Conservation (phyloP, 108 stramenopile genomes). For the Cyclostephanos tholiformis region DNA sequence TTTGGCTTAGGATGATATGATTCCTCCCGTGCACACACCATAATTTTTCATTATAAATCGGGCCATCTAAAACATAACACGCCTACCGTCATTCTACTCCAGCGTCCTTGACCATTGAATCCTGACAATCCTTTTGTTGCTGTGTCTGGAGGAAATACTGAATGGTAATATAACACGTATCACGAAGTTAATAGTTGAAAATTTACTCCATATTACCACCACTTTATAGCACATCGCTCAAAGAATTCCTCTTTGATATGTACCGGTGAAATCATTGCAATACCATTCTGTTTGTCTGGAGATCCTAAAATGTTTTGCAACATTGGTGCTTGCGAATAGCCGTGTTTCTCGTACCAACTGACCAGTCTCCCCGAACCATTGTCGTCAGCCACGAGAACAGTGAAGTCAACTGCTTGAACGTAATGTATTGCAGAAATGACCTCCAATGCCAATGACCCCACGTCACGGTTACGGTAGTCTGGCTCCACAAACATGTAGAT, state of each 20-base stretch:
- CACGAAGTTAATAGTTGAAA: background rate
- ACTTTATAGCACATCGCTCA: constrained; percentile 55
- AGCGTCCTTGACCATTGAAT: too few species aligned
- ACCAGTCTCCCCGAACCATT: constrained; percentile 72
- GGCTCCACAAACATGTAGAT: constrained; percentile 88
- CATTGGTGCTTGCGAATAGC: constrained; percentile 63
- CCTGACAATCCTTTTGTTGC: too few species aligned
- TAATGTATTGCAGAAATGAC: constrained; percentile 75
- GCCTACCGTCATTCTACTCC: too few species aligned
- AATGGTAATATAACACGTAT: too few species aligned
- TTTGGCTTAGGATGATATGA: too few species aligned
- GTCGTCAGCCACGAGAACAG: constrained; percentile 78
- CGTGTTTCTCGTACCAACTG: constrained; percentile 70
- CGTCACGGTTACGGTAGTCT: constrained; percentile 50
- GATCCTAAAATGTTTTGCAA: constrained; percentile 75
- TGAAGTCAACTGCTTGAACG: constrained; percentile 69
- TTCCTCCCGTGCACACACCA: too few species aligned
- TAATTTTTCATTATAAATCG: too few species aligned
- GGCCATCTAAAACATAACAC: too few species aligned
- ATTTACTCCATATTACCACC: constrained; percentile 56
- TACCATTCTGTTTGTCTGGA: constrained; percentile 59
- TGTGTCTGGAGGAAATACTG: too few species aligned
- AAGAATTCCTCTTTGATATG: constrained; percentile 38
- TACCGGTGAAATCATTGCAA: constrained; percentile 81
- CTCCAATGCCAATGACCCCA: constrained; percentile 73